Evolutionary conservation across 306 rosid genomes (phyloP).

Genomic region (Ammopiptanthus mongolicus): DNA sequence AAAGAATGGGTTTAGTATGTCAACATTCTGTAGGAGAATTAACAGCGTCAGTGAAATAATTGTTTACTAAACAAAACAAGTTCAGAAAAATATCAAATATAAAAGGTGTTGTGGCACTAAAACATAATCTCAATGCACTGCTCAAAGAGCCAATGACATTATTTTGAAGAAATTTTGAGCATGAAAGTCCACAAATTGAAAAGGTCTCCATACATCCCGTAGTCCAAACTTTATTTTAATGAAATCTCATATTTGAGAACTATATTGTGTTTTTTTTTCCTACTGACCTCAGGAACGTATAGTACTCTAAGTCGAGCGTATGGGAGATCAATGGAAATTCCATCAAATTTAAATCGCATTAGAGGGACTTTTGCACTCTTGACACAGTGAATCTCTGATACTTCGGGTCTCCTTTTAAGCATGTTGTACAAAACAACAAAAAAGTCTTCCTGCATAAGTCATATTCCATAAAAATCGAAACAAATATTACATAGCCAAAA

Average conservation of each 20-base stretch:
- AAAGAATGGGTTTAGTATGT: conserved; percentile 41
- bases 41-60: background rate
- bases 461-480: background rate
- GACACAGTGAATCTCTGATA: conserved; percentile 36
- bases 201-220: background rate
- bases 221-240: background rate
- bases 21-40: conserved; percentile 31
- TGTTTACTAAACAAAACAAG: background rate
- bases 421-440: conserved; percentile 34
- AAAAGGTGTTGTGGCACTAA: background rate
- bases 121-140: background rate
- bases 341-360: conserved; percentile 43
- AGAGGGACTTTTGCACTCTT: conserved; percentile 50
- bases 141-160: conserved; percentile 8
- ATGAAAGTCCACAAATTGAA: background rate
- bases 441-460: conserved; percentile 39
- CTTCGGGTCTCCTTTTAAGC: conserved; percentile 37
- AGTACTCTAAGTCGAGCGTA: conserved; percentile 30
- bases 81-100: background rate
- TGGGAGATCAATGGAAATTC: conserved; percentile 45
- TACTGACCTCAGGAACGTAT: conserved; percentile 46
- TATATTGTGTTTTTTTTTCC: background rate
- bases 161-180: background rate
- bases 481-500: background rate
- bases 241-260: background rate